Base-by-base conservation (phyloP, 345 rosid species). In the Tarenaya hassleriana region DNA sequence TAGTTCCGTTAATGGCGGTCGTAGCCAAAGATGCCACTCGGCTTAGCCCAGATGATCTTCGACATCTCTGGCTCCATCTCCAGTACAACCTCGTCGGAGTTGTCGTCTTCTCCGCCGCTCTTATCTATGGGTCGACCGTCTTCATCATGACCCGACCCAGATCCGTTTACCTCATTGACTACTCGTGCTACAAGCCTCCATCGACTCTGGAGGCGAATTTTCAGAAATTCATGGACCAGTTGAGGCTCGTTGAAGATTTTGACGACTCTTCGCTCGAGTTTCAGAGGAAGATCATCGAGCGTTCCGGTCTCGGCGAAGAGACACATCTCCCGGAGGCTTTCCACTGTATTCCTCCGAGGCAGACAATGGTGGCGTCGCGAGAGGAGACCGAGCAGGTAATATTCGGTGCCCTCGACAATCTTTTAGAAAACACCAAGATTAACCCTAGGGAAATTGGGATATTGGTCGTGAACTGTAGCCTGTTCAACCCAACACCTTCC, bases 401-500 rank as follows among this genome's bases (percentile, higher is more conserved):
- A 85, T 86, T 75, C 40, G 97, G 96, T 37, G 81, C 85, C 12
- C 70, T 90, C 53, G 85, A 84, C 64, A 72, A 64, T 47, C 77
- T 90, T 1, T 86, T 86, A 52, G 77, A 77, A 17, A 84, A 77
- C 55, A 84, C 97, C 12, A 41, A 72, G 21, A 46, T 87, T 34
- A 87, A 82, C 60, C 82, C 92, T n/a, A 82, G 81, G 58, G 96
- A 84, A 56, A 80, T 90, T 43, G 92, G 97, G 18, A 73, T 84
- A 3, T 74, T 90, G 29, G 95, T 90, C 0, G 95, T 90, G 41
- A 90, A 90, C 47, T 86, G 96, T 56, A 87, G 97, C 45, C 70
- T 90, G 74, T 90, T 90, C 60, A 90, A 86, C 49, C 97, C 97
- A 1, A 90, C 97, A 17, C 97, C 97, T 42, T 90, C 96, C 0